Conservation (phyloP, 352 stramenopile species). For the Elongisporangium undulatum region DNA sequence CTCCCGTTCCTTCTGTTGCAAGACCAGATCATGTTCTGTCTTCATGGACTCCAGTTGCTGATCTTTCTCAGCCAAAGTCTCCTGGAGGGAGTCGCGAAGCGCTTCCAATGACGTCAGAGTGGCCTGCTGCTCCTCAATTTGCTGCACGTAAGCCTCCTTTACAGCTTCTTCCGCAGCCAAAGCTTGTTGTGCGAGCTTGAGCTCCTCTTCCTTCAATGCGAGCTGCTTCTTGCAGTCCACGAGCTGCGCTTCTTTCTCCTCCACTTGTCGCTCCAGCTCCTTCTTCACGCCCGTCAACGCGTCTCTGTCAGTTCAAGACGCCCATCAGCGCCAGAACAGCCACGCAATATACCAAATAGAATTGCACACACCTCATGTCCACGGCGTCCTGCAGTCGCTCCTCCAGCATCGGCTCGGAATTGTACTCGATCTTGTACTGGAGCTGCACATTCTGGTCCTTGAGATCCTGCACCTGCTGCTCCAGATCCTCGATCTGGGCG, state of each 20-base stretch:
- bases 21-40: slow-evolving; percentile 7
- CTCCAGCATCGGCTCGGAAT: slow-evolving; percentile 75
- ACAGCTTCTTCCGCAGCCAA: slow-evolving; percentile 20
- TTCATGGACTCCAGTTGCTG: slow-evolving; percentile 29
- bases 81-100: slow-evolving; percentile 17
- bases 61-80: slow-evolving; percentile 26
- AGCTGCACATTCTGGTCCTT: slow-evolving; percentile 82
- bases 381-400: slow-evolving; percentile 76
- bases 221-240: slow-evolving; percentile 26
- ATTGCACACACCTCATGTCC: slow-evolving; percentile 47
- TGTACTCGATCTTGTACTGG: slow-evolving; percentile 83
- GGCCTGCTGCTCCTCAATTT: slow-evolving; percentile 32
- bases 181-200: slow-evolving; percentile 30
- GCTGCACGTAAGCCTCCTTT: slow-evolving; percentile 17
- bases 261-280: slow-evolving; percentile 61
- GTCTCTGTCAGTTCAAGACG: slow-evolving; percentile 22
- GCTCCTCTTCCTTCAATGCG: slow-evolving; percentile 31
- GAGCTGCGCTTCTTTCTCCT: slow-evolving; percentile 59
- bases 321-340: background rate
- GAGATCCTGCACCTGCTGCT: slow-evolving; percentile 63
- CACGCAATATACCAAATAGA: background rate
- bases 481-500: slow-evolving; percentile 28
- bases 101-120: slow-evolving; percentile 10
- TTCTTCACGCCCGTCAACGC: slow-evolving; percentile 63
- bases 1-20: slow-evolving; percentile 25